A percentile compares a stretch with the other conserved stretches of the same genome.
phyloP scores from a whole-genome alignment of 2,329 filamentous ascomycete genomes.

The Aspergillus spinulosporus region DNA sequence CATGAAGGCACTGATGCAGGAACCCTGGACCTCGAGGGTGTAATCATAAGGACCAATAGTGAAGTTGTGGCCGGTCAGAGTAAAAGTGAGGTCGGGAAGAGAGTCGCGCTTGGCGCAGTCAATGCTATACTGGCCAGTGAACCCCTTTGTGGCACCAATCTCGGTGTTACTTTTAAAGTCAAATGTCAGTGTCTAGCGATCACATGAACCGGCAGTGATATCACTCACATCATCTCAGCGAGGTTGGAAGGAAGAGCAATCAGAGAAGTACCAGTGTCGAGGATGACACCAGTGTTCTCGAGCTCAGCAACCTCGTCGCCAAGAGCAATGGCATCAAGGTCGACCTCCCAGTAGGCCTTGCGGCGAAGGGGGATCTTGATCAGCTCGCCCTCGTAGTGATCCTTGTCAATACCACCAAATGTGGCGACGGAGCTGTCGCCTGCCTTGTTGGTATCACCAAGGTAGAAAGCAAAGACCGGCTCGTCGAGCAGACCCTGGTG shows the following conservation, averaged over 20 bases:
- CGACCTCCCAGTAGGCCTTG: conserved; percentile 99
- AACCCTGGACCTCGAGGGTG: conserved; percentile 90
- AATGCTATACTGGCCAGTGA: conserved; percentile 92
- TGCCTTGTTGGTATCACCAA: conserved; percentile 67
- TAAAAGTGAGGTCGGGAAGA: conserved; percentile 90
- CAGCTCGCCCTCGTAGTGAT: conserved; percentile 81
- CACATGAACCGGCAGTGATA: too few relatives aligned
- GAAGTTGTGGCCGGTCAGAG: conserved; percentile 87
- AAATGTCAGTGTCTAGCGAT: too few relatives aligned
- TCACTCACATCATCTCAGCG: conserved; percentile 71
- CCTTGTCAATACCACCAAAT: conserved; percentile 85
- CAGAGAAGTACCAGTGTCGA: conserved; percentile 97
- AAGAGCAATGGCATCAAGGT: conserved; percentile 87
- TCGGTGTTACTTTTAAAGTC: conserved; percentile 61
- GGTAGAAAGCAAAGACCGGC: conserved; percentile 94
- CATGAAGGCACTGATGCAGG: conserved; percentile 96
- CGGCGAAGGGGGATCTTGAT: conserved; percentile 92
- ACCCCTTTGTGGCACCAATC: conserved; percentile 97
- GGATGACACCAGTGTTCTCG: conserved; percentile 91
- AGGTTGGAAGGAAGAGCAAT: conserved; percentile 90
- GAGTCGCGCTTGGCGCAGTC: conserved; percentile 81
- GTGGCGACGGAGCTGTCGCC: conserved; percentile 78
- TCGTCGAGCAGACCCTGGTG: conserved; percentile 87
- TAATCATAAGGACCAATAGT: conserved; percentile 87
- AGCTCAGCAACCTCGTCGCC: conserved; percentile 84